phyloP scores from a whole-genome alignment of 2,329 filamentous ascomycete species.

The Arachnopeziza araneosa region DNA sequence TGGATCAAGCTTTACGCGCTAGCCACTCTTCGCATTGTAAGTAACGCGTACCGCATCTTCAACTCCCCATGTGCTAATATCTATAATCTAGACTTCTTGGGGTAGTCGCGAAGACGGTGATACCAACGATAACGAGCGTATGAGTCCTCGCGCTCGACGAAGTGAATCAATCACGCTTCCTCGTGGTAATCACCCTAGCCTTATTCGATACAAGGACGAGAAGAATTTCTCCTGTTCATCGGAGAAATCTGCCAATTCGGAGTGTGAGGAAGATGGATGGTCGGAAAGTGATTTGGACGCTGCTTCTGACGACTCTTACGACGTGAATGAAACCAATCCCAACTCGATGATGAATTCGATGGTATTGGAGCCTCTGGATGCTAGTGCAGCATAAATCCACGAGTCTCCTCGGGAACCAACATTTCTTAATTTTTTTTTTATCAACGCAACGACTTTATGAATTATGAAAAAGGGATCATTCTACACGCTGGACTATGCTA shows the following conservation, averaged over 20 bases:
- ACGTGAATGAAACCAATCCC: slow-evolving; percentile 21
- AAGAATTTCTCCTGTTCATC: slow-evolving; percentile 12
- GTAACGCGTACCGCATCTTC: slow-evolving; percentile 29
- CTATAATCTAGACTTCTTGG: slow-evolving; percentile 76
- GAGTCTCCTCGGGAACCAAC: slow-evolving; percentile 5
- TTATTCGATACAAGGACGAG: slow-evolving; percentile 42
- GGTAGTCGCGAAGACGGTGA: slow-evolving; percentile 90
- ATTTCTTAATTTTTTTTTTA: slow-evolving; percentile 3
- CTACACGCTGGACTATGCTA: not conserved
- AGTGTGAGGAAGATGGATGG: slow-evolving; percentile 1
- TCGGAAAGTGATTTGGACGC: slow-evolving; percentile 16
- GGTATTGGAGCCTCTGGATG: slow-evolving; percentile 23
- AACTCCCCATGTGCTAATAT: not conserved
- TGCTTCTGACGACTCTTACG: slow-evolving; percentile 16
- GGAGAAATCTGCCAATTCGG: slow-evolving; percentile 2
- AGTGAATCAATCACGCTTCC: slow-evolving; percentile 39
- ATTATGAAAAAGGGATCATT: slow-evolving; percentile 9
- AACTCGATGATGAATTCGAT: slow-evolving; percentile 11
- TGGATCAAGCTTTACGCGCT: slow-evolving; percentile 87
- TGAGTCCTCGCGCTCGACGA: slow-evolving; percentile 28
- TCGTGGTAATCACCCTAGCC: slow-evolving; percentile 35
- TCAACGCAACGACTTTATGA: slow-evolving; percentile 18
- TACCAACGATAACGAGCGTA: slow-evolving; percentile 67
- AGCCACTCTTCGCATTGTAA: slow-evolving; percentile 75
- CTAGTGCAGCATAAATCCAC: slow-evolving; percentile 31